Evolutionary conservation across 164 flowering plant species (phyloP).

Genomic region (Tetrastigma voinierianum): DNA sequence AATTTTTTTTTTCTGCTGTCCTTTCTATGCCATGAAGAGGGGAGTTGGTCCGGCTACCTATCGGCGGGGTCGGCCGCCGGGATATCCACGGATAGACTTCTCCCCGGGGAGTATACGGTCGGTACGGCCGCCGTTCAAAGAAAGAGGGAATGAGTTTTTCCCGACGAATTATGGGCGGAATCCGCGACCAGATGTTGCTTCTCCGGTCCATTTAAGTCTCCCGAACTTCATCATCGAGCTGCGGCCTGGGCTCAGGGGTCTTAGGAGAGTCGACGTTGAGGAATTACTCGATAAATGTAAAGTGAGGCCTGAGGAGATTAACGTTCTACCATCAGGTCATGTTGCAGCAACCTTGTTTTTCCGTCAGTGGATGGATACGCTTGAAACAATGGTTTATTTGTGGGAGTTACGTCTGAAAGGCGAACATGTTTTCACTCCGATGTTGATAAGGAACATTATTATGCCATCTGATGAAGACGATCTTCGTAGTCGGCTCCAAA

Average conservation of each 20-base stretch:
- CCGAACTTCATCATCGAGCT: constrained; percentile 37
- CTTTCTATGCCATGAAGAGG: too few relatives aligned
- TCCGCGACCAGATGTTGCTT: constrained; percentile 9
- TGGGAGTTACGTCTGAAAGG: constrained; percentile 55
- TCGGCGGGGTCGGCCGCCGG: too few relatives aligned
- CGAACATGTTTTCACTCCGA: constrained; percentile 31
- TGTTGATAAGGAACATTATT: constrained; percentile 15
- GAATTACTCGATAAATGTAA: constrained; percentile 22
- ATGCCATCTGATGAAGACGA: constrained; percentile 54
- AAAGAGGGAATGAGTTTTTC: background rate
- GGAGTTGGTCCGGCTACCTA: too few relatives aligned
- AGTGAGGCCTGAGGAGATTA: constrained; percentile 14
- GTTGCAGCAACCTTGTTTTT: constrained; percentile 37
- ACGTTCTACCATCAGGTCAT: constrained; percentile 5
- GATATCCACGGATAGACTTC: background rate
- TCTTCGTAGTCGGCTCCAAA: constrained; percentile 36
- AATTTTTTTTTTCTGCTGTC: too few relatives aligned
- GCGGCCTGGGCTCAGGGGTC: background rate
- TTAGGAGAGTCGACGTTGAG: constrained; percentile 10
- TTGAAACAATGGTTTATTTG: constrained; percentile 35
- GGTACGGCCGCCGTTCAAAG: background rate
- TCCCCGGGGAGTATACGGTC: constrained; percentile 8
- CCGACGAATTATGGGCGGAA: constrained; percentile 6
- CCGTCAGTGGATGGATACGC: constrained; percentile 49
- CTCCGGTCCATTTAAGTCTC: background rate